These are phyloP conservation scores for Xerophyta viscosa DNA, from an alignment of 106 monocot species.

Conservation along the genomic window DNA sequence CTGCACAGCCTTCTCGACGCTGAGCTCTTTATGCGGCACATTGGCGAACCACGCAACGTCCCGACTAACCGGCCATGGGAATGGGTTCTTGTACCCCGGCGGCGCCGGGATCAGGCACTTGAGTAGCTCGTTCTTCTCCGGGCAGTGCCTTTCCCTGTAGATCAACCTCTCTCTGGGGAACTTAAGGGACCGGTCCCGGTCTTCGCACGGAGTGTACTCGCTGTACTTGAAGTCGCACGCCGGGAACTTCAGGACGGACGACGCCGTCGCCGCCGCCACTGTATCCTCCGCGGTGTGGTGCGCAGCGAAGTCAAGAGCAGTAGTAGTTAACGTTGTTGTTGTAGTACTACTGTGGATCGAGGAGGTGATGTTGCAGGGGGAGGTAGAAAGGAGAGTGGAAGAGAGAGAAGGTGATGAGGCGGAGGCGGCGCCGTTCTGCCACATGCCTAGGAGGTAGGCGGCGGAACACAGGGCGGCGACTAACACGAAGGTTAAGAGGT, in stretches of 20 bases:
- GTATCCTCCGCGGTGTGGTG: conserved; percentile 29
- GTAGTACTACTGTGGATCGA: conserved; percentile 6
- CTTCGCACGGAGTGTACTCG: conserved; percentile 56
- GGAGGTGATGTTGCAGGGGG: conserved; percentile 5
- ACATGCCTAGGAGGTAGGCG: conserved; percentile 27
- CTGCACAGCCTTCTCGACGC: conserved; percentile 57
- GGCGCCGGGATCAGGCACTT: conserved; percentile 38
- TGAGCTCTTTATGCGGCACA: conserved; percentile 42
- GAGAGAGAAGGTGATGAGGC: no score
- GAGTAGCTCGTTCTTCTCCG: conserved; percentile 14
- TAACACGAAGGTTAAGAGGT: neutral
- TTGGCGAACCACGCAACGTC: conserved; percentile 35
- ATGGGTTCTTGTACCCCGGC: conserved; percentile 26
- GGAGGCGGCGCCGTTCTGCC: conserved; percentile 30
- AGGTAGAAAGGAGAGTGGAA: no score
- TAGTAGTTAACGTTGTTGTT: no score
- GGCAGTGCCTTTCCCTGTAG: conserved; percentile 39
- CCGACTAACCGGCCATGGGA: conserved; percentile 39
- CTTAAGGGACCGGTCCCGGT: conserved; percentile 10
- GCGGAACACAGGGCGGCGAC: conserved; percentile 9
- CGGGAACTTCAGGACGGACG: no score
- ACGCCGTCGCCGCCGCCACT: neutral
- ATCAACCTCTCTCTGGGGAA: conserved; percentile 12
- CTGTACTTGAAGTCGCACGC: conserved; percentile 22
- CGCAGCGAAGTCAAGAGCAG: conserved; percentile 41